A percentile compares a stretch with the other conserved stretches of the same genome.
These are phyloP conservation scores for Triticum timopheevii DNA, from an alignment of 176 grass and related monocot species.

Conservation along the genomic window DNA sequence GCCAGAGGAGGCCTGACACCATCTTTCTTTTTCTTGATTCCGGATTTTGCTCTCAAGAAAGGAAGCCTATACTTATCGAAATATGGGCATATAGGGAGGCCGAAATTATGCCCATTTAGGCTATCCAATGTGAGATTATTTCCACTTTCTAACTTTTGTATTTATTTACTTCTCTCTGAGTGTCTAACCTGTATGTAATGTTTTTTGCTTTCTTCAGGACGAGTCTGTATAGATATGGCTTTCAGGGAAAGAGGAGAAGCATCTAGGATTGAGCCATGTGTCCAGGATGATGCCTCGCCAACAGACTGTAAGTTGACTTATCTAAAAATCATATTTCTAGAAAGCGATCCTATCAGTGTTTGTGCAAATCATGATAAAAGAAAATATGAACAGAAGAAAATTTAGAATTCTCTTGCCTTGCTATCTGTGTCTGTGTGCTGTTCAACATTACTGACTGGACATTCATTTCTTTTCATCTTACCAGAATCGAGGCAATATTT, in stretches of 20 bases:
- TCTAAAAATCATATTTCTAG: not conserved
- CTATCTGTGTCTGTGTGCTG: not conserved
- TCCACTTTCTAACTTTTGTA: not conserved
- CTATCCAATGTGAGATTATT: constrained; percentile 78
- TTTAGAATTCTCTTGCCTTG: not conserved
- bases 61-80: constrained; percentile 88
- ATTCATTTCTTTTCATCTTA: not conserved
- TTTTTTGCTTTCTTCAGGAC: constrained; percentile 60
- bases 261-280: constrained; percentile 88
- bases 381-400: too few species aligned
- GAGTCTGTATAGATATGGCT: constrained; percentile 98
- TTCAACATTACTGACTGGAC: constrained; percentile 12
- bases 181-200: not conserved
- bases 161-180: not conserved
- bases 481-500: constrained; percentile 79
- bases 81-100: constrained; percentile 87
- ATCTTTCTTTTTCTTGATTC: constrained; percentile 13
- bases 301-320: constrained; percentile 69
- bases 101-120: constrained; percentile 97
- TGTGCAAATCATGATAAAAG: not conserved
- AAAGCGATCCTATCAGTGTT: constrained; percentile 6
- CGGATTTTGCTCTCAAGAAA: constrained; percentile 72
- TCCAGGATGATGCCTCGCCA: constrained; percentile 99
- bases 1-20: constrained; percentile 1
- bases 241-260: constrained; percentile 98